Conservation (phyloP, 495 filamentous ascomycete genomes). For the Aspergillus baeticus region DNA sequence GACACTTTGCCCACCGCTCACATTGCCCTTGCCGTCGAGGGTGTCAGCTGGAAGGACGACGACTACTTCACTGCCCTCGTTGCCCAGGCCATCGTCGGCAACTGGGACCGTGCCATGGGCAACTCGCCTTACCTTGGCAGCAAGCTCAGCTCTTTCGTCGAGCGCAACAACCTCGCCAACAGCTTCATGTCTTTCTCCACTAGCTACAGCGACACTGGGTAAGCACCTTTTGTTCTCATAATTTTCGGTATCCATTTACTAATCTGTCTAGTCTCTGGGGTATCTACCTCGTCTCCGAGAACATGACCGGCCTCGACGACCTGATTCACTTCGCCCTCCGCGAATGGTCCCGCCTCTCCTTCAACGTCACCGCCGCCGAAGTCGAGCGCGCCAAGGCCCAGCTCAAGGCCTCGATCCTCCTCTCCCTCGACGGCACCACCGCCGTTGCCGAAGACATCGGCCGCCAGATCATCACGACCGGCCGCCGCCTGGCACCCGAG, state of each 20-base stretch:
- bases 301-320: constrained; percentile 83
- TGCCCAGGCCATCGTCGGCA: constrained; percentile 97
- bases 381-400: constrained; percentile 98
- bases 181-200: constrained; percentile 99
- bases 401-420: constrained; percentile 95
- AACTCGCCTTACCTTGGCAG: constrained; percentile 93
- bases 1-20: constrained; percentile 95
- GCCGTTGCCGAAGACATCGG: constrained; percentile 98
- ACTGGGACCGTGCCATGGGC: constrained; percentile 99
- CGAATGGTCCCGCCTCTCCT: constrained; percentile 92
- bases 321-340: constrained; percentile 97
- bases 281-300: constrained; percentile 96
- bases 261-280: constrained; percentile 80
- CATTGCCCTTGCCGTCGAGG: constrained; percentile 98
- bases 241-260: neutral
- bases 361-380: constrained; percentile 83
- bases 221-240: constrained; percentile 36
- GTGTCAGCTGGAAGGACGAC: constrained; percentile 98
- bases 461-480: constrained; percentile 96
- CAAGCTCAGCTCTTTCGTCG: constrained; percentile 92
- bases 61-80: constrained; percentile 99
- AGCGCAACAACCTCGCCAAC: constrained; percentile 92
- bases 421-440: constrained; percentile 95
- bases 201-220: constrained; percentile 99
- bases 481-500: constrained; percentile 81